A percentile compares a stretch with the other conserved stretches of the same genome.
Evolutionary conservation across 768 basidiomycete species (phyloP).

Genomic region (Lactifluus hygrophoroides): DNA sequence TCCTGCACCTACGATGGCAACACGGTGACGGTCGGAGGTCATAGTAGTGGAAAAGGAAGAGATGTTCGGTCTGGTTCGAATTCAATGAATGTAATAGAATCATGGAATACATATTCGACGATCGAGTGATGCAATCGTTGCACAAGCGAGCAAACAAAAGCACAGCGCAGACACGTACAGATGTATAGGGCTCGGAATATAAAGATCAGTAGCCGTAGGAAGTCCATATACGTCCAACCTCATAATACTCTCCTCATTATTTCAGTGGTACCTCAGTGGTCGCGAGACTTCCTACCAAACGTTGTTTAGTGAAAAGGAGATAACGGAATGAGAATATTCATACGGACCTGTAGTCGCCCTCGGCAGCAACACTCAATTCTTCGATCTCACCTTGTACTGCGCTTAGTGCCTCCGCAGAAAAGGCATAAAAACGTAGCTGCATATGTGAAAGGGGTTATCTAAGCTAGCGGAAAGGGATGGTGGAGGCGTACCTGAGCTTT

Average conservation of each 20-base stretch:
- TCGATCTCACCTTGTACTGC: slow-evolving; percentile 86
- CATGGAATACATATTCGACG: slow-evolving; percentile 14
- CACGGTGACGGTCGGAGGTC: not conserved
- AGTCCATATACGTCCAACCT: slow-evolving; percentile 7
- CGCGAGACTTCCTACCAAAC: slow-evolving; percentile 70
- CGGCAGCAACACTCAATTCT: slow-evolving; percentile 85
- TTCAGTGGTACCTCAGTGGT: slow-evolving; percentile 61
- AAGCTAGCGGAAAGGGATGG: not conserved
- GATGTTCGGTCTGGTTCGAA: not conserved
- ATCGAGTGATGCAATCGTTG: slow-evolving; percentile 3
- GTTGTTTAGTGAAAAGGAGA: not conserved
- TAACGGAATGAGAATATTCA: not conserved
- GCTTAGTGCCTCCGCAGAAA: slow-evolving; percentile 75
- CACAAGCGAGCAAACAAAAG: slow-evolving; percentile 5
- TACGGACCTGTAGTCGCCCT: slow-evolving; percentile 83
- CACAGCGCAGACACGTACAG: slow-evolving; percentile 14
- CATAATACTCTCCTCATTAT: slow-evolving; percentile 5
- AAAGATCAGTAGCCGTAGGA: slow-evolving; percentile 5
- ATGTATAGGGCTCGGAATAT: slow-evolving; percentile 5
- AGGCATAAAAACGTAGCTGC: slow-evolving; percentile 67
- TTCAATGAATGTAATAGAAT: not conserved
- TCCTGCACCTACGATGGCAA: slow-evolving; percentile 12
- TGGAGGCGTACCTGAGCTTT: slow-evolving; percentile 65
- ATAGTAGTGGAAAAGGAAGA: not conserved
- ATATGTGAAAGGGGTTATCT: not conserved